Evolutionary conservation across 768 basidiomycete genomes (phyloP).

Genomic region (Termitomyces sp.): DNA sequence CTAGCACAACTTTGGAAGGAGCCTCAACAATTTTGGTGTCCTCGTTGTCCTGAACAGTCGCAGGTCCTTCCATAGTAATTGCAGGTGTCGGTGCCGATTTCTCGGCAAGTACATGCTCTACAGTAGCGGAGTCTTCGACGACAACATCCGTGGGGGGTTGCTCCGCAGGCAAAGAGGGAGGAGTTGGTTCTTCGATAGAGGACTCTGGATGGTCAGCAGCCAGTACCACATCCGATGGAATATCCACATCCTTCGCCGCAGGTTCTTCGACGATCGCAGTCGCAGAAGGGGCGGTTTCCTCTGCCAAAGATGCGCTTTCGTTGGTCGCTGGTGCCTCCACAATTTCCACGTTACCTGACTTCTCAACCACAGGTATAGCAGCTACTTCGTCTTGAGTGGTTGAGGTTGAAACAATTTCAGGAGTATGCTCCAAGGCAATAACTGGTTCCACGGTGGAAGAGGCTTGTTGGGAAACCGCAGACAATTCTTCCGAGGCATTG

Average conservation of each 20-base stretch:
- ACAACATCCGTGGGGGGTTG: not conserved
- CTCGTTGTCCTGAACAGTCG: not conserved
- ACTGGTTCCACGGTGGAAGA: not conserved
- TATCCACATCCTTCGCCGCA: not conserved
- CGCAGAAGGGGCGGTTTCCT: not conserved
- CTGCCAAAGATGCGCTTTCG: not conserved
- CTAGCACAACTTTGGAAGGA: not conserved
- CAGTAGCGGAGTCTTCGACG: not conserved
- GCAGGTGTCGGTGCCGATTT: not conserved
- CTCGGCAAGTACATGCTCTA: not conserved
- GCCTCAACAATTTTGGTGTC: not conserved
- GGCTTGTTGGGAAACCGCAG: not conserved
- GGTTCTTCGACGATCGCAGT: not conserved
- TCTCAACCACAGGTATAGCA: not conserved
- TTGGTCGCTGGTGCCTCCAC: not conserved
- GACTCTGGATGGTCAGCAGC: not conserved
- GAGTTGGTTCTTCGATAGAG: not conserved
- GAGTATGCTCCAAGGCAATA: not conserved
- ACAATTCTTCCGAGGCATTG: not conserved
- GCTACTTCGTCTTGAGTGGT: not conserved
- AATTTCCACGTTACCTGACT: not conserved
- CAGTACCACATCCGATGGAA: not conserved
- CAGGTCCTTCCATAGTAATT: not conserved
- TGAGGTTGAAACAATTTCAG: not conserved
- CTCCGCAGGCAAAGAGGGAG: not conserved